Evolutionary conservation across 805 yeast genomes (phyloP).

Genomic region (Ogataea wickerhamii): DNA sequence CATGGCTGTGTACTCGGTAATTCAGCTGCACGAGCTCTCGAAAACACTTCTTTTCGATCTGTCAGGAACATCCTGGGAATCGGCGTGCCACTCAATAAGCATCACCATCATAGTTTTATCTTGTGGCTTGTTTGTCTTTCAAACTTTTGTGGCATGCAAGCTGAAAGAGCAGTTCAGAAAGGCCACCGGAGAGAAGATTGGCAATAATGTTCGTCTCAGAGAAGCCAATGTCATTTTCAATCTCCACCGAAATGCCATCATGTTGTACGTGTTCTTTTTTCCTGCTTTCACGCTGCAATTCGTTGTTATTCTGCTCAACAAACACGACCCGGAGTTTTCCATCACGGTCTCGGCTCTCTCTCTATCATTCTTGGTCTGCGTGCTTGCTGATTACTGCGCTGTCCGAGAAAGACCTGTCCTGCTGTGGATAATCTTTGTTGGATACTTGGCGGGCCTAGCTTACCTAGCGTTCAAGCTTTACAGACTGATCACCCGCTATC

Average conservation of each 20-base stretch:
- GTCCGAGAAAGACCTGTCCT: slow-evolving; percentile 30
- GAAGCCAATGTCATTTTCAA: slow-evolving; percentile 36
- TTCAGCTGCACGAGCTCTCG: no score
- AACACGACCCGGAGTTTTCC: slow-evolving; percentile 39
- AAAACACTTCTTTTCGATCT: slow-evolving; percentile 21
- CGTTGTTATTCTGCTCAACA: slow-evolving; percentile 37
- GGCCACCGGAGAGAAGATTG: slow-evolving; percentile 28
- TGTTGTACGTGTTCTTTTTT: slow-evolving; percentile 37
- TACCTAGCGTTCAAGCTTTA: slow-evolving; percentile 40
- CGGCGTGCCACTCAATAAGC: slow-evolving; percentile 35
- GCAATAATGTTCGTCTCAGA: slow-evolving; percentile 34
- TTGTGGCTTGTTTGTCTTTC: slow-evolving; percentile 33
- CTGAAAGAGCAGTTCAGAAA: slow-evolving; percentile 12
- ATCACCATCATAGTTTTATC: slow-evolving; percentile 37
- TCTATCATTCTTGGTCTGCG: slow-evolving; percentile 31
- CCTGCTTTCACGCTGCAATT: slow-evolving; percentile 45
- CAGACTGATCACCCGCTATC: slow-evolving; percentile 31
- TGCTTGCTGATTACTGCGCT: slow-evolving; percentile 38
- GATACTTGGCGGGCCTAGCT: slow-evolving; percentile 35
- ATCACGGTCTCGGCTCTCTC: slow-evolving; percentile 32
- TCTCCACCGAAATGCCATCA: slow-evolving; percentile 33
- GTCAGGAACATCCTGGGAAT: slow-evolving; percentile 26
- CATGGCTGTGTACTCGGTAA: no score
- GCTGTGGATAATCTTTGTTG: slow-evolving; percentile 21
- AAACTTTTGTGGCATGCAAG: slow-evolving; percentile 22